phyloP scores from a whole-genome alignment of 164 flowering plant genomes.

The Berberis vulgaris region DNA sequence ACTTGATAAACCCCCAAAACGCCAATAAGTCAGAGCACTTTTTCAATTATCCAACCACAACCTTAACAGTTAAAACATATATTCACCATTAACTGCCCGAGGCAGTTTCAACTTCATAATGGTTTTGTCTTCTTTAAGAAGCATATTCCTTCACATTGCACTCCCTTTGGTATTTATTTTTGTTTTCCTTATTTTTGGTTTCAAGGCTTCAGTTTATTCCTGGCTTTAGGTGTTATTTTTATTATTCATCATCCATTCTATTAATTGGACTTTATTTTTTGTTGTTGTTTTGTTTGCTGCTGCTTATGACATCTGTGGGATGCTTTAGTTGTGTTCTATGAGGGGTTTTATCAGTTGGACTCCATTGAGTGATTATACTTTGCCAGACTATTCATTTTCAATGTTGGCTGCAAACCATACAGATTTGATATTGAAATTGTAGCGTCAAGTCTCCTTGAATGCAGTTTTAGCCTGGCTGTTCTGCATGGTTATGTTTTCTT shows the following conservation, averaged over 20 bases:
- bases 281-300: constrained; percentile 14
- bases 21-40: too few relatives aligned
- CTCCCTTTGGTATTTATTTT: not conserved
- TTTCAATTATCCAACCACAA: too few relatives aligned
- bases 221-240: constrained; percentile 6
- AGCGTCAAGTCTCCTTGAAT: too few relatives aligned
- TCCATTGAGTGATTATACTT: constrained; percentile 7
- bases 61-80: too few relatives aligned
- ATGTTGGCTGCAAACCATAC: not conserved
- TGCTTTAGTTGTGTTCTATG: constrained; percentile 17
- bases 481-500: not conserved
- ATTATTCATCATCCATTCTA: constrained; percentile 3
- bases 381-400: not conserved
- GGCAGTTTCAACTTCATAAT: too few relatives aligned
- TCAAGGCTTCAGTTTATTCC: constrained; percentile 1
- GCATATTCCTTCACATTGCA: not conserved
- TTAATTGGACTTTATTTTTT: constrained; percentile 14
- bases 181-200: not conserved
- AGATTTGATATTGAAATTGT: too few relatives aligned
- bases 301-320: constrained; percentile 16
- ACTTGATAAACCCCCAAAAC: too few relatives aligned
- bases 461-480: too few relatives aligned
- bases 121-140: too few relatives aligned
- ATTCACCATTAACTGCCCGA: too few relatives aligned
- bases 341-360: constrained; percentile 12